Base-by-base conservation (phyloP, 768 basidiomycete species). In the Tremella mesenterica region DNA sequence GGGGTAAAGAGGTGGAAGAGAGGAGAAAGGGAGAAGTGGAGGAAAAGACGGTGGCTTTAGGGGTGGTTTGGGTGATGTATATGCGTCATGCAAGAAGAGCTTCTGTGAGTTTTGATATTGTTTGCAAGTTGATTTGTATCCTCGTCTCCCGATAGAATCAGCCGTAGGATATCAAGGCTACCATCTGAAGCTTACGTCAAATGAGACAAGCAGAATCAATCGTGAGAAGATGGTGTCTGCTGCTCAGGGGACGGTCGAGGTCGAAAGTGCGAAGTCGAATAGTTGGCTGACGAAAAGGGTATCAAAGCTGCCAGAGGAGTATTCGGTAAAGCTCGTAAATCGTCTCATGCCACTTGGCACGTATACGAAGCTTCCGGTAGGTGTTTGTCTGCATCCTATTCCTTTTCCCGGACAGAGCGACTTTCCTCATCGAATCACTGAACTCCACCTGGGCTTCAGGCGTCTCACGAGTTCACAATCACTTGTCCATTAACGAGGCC, bases 31-130 rank as follows among this genome's bases (percentile, higher is more conserved):
- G 63, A 55, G 73, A 76, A 30, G 52, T 82, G 4, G 72, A 71
- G 13, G 82, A 83, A 31, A 77, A 81, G 57, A 77, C 80, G 61
- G 81, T 80, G 41, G 88, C 87, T 7, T 77, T 88, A 31, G 88
- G 82, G 13, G 80, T 91, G 81, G 75, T 71, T 13, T 79, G 78
- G 78, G 75, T 78, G 69, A 84, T 89, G 79, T 90, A 92, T 69
- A 93, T 97, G 85, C 80, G 93, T 9, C 96, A 92, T 64, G 85
- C 85, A 12, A 77, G 88, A 57, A 79, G 95, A 38, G 83, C 91
- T 3, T 88, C 93, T 60, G 75, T 75, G 43, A 53, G 75, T 71
- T 8, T 9, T 5, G 9, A 12, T 10, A 1, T n/a, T 14, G 7
- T 18, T 14, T 14, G 12, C 18, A n/a, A 28, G 48, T 33, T 44